These are phyloP conservation scores for Rhizoclosmatium globosum DNA, from an alignment of 192 early-diverging fungal genomes.

Conservation along the genomic window DNA sequence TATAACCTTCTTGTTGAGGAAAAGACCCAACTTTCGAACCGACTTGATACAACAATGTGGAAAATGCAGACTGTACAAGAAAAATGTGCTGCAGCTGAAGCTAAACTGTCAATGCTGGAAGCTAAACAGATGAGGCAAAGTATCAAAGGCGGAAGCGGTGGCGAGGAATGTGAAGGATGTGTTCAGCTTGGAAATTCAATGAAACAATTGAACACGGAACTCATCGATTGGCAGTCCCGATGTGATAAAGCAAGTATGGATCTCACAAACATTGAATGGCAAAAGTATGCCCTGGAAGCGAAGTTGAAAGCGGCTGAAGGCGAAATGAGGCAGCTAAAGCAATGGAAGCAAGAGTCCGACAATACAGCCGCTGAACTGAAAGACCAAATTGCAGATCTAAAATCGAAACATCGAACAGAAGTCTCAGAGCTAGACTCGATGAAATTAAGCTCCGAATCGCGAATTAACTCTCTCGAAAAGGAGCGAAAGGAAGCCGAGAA, in stretches of 20 bases:
- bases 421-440: background rate
- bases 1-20: slow-evolving; percentile 8
- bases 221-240: slow-evolving; percentile 22
- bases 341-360: background rate
- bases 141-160: background rate
- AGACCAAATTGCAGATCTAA: background rate
- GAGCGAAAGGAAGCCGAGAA: slow-evolving; percentile 4
- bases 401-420: slow-evolving; percentile 3
- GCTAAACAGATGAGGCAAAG: background rate
- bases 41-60: slow-evolving; percentile 30
- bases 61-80: slow-evolving; percentile 29
- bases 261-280: slow-evolving; percentile 27
- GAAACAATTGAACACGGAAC: slow-evolving; percentile 9
- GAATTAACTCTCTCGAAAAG: background rate
- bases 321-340: background rate
- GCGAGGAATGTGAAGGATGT: slow-evolving; percentile 11
- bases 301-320: slow-evolving; percentile 7
- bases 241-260: slow-evolving; percentile 28
- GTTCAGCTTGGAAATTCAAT: slow-evolving; percentile 20
- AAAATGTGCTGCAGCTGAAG: slow-evolving; percentile 16
- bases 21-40: slow-evolving; percentile 25
- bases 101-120: slow-evolving; percentile 11
- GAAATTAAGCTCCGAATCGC: slow-evolving; percentile 5
- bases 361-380: background rate
- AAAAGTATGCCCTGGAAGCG: slow-evolving; percentile 29